Conservation (phyloP, 1,284 basidiomycete species). For the Rhodotorula mucilaginosa region DNA sequence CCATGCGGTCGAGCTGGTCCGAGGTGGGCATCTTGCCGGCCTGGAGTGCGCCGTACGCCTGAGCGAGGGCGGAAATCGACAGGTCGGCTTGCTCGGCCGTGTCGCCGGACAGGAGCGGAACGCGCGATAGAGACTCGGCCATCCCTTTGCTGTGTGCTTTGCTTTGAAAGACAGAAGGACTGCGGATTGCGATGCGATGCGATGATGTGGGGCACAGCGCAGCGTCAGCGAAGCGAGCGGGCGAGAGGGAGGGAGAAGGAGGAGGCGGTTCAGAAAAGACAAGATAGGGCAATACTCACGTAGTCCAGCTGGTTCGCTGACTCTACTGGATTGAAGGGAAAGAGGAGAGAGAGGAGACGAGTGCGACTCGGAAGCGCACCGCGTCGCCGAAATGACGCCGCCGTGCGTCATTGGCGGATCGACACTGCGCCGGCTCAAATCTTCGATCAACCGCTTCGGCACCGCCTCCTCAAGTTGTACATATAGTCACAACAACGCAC, state of each 20-base stretch:
- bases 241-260: neutral
- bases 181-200: neutral
- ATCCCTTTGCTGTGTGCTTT: neutral
- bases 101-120: constrained; percentile 19
- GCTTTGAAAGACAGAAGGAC: neutral
- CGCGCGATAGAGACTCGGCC: constrained; percentile 15
- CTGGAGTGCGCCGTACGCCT: constrained; percentile 47
- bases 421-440: neutral
- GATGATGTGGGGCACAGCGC: constrained; percentile 1
- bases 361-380: no score
- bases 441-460: neutral
- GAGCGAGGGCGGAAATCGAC: constrained; percentile 24
- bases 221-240: no score
- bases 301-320: neutral
- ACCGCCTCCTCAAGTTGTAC: no score
- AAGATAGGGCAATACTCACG: neutral
- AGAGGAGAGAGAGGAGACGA: neutral
- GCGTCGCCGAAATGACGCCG: neutral
- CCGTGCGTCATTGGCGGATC: neutral
- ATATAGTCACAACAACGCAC: no score
- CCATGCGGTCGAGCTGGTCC: constrained; percentile 47
- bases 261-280: neutral
- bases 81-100: constrained; percentile 25
- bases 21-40: constrained; percentile 51
- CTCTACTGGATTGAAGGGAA: neutral